Evolutionary conservation across 148 eudicot genomes (phyloP), one percentile per base, ranked within the genome.

Genomic region (Rhododendron henanense): DNA sequence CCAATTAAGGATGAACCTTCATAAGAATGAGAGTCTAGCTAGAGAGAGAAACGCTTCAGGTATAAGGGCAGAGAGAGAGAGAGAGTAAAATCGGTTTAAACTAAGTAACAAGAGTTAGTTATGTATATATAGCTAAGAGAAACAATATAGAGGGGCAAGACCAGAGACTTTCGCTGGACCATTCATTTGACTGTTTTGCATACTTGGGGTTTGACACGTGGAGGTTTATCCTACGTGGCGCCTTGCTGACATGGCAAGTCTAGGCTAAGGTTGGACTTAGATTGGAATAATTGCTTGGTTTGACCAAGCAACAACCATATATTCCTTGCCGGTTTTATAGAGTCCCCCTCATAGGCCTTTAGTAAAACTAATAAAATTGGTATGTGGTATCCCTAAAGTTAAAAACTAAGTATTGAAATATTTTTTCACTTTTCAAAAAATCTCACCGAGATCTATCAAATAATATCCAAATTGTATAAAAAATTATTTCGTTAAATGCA

Each of bases 101-200:
- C 8, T 37, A 23, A 7, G 10, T 47, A 44, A 6, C 1, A 18
- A 39, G 39, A 39, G 79, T 76, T 76, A 15, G 79, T 76, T 76
- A 76, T 39, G 31, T 19, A 73, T 73, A 73, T 33, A 35, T 15
- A 73, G 19, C 39, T 3, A 69, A 9, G 37, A 9, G 37, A 6
- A 10, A 69, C 28, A 2, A 53, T 53, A 53, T 47, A 9, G 10
- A 53, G 19, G 59, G 59, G 59, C 59, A 69, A 85, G 80, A 53
- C 67, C 87, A 88, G 50, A 83, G 35, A 83, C 47, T 88, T 41
- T 84, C 83, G 88, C 89, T 78, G 51, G 73, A 55, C 91, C 93
- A 88, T 86, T 81, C 84, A 82, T 88, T 86, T 47, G 59, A 57
- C 82, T 53, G 21, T 41, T 41, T 6, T 78, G 19, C 53, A 35